Conservation (phyloP, 108 stramenopile genomes). For the Hondaea fermentalgiana region DNA sequence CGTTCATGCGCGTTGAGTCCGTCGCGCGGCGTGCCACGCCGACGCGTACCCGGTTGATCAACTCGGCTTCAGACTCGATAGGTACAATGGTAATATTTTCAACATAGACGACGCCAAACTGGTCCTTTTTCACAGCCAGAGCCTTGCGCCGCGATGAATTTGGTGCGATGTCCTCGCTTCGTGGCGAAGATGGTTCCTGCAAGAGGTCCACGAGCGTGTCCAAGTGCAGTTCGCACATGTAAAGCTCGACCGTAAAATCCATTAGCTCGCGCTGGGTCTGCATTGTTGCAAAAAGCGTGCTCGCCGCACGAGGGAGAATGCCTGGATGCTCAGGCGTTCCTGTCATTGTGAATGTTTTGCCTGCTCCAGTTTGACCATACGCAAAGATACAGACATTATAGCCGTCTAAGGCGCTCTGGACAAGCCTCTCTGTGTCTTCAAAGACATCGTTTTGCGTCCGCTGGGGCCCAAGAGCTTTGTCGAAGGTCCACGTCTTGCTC, state of each 20-base stretch:
- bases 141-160: too few species aligned
- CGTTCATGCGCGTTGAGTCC: neutral
- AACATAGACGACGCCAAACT: neutral
- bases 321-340: conserved; percentile 31
- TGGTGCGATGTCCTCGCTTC: too few species aligned
- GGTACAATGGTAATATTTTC: neutral
- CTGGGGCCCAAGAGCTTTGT: conserved; percentile 34
- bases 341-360: conserved; percentile 51
- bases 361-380: conserved; percentile 52
- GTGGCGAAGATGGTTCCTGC: too few species aligned
- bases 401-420: conserved; percentile 46
- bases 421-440: conserved; percentile 44
- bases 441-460: conserved; percentile 38
- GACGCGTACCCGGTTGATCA: neutral
- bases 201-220: conserved; percentile 68
- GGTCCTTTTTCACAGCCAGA: neutral
- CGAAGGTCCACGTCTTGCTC: conserved; percentile 28
- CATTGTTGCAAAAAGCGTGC: conserved; percentile 24
- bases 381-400: conserved; percentile 53
- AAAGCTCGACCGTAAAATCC: conserved; percentile 43
- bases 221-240: conserved; percentile 53
- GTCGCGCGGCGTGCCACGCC: neutral
- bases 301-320: conserved; percentile 38
- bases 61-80: neutral
- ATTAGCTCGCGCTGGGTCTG: neutral